Percentiles rank a stretch among this genome's conserved stretches.
phyloP scores from a whole-genome alignment of 345 rosid species.

The Camelina hispida region DNA sequence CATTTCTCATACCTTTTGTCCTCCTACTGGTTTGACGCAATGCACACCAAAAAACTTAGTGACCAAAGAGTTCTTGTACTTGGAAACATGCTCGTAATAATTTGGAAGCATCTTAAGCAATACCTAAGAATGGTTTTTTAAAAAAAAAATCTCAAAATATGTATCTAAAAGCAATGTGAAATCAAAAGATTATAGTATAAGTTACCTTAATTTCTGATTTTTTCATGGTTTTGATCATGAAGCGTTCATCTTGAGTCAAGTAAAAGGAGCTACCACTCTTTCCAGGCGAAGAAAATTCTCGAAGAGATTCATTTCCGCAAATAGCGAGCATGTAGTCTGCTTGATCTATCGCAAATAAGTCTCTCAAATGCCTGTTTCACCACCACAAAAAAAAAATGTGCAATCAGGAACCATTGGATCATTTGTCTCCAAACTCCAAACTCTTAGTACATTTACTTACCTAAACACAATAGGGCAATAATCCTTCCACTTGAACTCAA shows the following conservation, averaged over 20 bases:
- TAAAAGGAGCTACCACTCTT: slow-evolving; percentile 79
- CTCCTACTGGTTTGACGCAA: slow-evolving; percentile 68
- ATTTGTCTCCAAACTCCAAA: not conserved
- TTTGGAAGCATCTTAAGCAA: slow-evolving; percentile 66
- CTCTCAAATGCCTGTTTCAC: slow-evolving; percentile 62
- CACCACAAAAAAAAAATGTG: slow-evolving; percentile 24
- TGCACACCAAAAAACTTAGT: slow-evolving; percentile 80
- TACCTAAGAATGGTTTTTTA: slow-evolving; percentile 51
- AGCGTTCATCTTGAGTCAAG: slow-evolving; percentile 71
- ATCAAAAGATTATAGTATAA: slow-evolving; percentile 25
- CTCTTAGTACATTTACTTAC: slow-evolving; percentile 30
- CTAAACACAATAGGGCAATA: slow-evolving; percentile 82
- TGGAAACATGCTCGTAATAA: slow-evolving; percentile 68
- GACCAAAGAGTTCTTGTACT: slow-evolving; percentile 66
- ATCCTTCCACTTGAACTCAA: slow-evolving; percentile 82
- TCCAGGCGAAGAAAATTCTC: slow-evolving; percentile 79
- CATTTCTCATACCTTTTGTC: slow-evolving; percentile 57
- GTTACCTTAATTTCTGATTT: slow-evolving; percentile 74
- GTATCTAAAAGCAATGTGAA: not conserved
- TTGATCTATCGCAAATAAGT: slow-evolving; percentile 64
- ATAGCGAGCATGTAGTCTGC: slow-evolving; percentile 76
- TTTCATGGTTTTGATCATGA: slow-evolving; percentile 78
- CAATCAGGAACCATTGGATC: not conserved
- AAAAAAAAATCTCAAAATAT: slow-evolving; percentile 8
- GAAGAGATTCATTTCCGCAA: slow-evolving; percentile 71